Base-by-base conservation (phyloP, 345 rosid species). In the Salix viminalis region DNA sequence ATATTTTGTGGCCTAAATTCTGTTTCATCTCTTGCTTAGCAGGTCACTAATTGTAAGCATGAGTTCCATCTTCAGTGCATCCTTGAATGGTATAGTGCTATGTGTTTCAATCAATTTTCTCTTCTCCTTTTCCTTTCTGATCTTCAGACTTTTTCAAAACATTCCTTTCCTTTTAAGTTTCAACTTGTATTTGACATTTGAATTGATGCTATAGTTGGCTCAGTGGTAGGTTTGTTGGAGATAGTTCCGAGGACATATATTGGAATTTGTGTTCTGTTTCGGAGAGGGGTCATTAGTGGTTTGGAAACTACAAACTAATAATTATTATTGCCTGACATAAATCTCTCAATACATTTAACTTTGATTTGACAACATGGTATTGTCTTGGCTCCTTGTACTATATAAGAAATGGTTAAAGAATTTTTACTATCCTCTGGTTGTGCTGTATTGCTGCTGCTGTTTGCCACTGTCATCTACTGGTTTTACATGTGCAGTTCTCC, bases 1-100 rank as follows among this genome's bases (percentile, higher is more conserved):
- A 14, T 41, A 18, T 64, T 37, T 54, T 28, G 3, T 75, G 50
- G 46, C 65, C 34, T 50, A 37, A 61, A 70, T 64, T 69, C 10
- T 73, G 64, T 62, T 52, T 3, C 48, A 5, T 39, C 24, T 69
- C 54, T 5, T 46, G 56, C 65, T 39, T 74, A 2, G 70, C 79
- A 81, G 84, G 50, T 70, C 37, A 81, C 84, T 41, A 42, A 56
- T 62, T 81, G 84, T 73, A 77, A 70, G 79, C 84, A 81, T 65
- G 84, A 81, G 81, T 81, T 64, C 75, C 84, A 81, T 56, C 79
- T 81, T 19, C 84, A 81, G 52, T 81, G 84, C 76, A 81, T 81
- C 76, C 84, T 81, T 77, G 84, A 81, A 81, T 81, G 84, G 84
- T 81, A 77, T 68, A 9, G 26, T 28, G 37, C 2, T 7, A 19